Evolutionary conservation across 148 eudicot species (phyloP).

Genomic region (Chenopodium quinoa): DNA sequence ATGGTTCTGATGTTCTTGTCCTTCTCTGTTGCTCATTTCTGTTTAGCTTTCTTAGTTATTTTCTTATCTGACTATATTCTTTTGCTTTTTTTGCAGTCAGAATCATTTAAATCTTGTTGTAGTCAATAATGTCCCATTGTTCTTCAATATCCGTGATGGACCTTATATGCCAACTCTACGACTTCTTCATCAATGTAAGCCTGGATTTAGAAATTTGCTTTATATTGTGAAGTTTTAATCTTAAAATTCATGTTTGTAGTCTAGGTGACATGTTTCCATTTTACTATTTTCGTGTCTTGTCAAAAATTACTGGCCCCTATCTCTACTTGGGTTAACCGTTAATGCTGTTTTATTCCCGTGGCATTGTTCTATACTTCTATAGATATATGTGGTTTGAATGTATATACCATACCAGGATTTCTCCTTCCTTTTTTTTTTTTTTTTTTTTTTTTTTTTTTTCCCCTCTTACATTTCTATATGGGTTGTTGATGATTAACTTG

Average conservation of each 20-base stretch:
- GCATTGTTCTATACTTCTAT: no score
- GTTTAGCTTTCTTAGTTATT: neutral
- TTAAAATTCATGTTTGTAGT: neutral
- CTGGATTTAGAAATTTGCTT: neutral
- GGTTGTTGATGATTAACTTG: no score
- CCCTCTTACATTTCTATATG: no score
- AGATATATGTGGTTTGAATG: no score
- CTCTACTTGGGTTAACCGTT: neutral
- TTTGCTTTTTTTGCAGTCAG: conserved; percentile 49
- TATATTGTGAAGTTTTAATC: neutral
- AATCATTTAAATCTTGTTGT: conserved; percentile 94
- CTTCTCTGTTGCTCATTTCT: neutral
- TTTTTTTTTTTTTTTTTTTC: no score
- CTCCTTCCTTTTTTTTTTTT: no score
- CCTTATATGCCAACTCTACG: conserved; percentile 99
- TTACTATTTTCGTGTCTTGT: neutral
- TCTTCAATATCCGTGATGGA: conserved; percentile 95
- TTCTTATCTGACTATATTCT: conserved; percentile 3
- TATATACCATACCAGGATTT: no score
- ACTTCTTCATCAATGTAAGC: conserved; percentile 94
- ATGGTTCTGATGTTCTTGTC: conserved; percentile 49
- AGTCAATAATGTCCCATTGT: conserved; percentile 85
- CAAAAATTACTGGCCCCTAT: neutral
- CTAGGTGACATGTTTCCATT: neutral
- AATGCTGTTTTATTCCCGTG: no score